A percentile compares a stretch with the other conserved stretches of the same genome.
Conservation (phyloP, 805 yeast genomes). For the Candida chauliodis region DNA sequence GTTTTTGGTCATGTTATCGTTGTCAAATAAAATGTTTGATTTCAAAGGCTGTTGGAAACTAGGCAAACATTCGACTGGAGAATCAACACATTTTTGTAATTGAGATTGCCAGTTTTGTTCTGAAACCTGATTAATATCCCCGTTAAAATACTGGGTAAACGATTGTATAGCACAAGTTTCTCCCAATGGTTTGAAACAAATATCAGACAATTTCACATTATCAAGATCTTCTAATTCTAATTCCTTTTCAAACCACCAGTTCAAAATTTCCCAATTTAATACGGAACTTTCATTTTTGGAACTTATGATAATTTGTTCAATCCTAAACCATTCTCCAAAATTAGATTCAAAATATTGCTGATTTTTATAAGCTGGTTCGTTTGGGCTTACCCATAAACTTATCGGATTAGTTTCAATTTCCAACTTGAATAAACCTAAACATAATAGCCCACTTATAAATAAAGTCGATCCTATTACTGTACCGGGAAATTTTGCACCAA, state of each 20-base stretch:
- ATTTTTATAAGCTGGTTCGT: constrained; percentile 65
- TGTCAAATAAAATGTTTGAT: constrained; percentile 58
- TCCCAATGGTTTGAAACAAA: constrained; percentile 82
- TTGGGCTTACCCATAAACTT: constrained; percentile 84
- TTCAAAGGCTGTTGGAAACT: constrained; percentile 86
- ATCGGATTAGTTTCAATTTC: constrained; percentile 76
- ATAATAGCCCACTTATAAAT: constrained; percentile 39
- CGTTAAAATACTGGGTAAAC: constrained; percentile 81
- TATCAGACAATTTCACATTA: constrained; percentile 47
- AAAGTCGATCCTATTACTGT: constrained; percentile 20
- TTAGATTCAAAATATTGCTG: constrained; percentile 67
- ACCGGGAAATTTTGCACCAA: constrained; percentile 61
- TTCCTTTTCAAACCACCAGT: constrained; percentile 92
- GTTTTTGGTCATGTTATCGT: constrained; percentile 52
- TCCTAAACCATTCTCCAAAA: constrained; percentile 90
- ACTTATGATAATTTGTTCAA: constrained; percentile 73
- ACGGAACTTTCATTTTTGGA: constrained; percentile 58
- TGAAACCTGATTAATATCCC: constrained; percentile 48
- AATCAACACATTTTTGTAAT: constrained; percentile 58
- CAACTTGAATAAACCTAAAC: constrained; percentile 49
- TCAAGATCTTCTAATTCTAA: constrained; percentile 34
- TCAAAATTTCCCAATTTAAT: constrained; percentile 57
- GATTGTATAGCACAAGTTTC: constrained; percentile 83
- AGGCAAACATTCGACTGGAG: constrained; percentile 90
- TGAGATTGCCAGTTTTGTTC: constrained; percentile 54